Conservation (phyloP, 140 eudicot genomes). For the Bidens hawaiensis region DNA sequence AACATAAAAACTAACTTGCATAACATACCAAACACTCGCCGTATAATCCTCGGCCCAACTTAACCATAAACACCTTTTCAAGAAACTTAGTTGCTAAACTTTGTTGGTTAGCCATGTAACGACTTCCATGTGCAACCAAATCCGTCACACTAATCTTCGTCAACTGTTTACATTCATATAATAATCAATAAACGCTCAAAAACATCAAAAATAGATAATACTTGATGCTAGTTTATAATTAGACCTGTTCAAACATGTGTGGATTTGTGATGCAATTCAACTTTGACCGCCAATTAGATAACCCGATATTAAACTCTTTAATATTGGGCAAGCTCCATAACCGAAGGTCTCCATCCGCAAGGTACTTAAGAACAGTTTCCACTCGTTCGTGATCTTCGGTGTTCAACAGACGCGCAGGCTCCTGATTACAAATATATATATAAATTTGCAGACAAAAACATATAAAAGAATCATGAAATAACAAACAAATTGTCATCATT, state of each 20-base stretch:
- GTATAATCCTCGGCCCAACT: conserved; percentile 77
- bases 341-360: conserved; percentile 73
- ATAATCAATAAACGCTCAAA: neutral
- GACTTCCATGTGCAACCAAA: conserved; percentile 53
- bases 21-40: conserved; percentile 81
- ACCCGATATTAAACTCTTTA: conserved; percentile 65
- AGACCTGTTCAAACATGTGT: conserved; percentile 69
- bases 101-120: conserved; percentile 37
- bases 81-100: conserved; percentile 49
- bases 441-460: neutral
- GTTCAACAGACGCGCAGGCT: conserved; percentile 31
- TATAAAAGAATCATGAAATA: neutral
- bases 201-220: neutral
- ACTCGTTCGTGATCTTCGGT: conserved; percentile 50
- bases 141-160: conserved; percentile 39
- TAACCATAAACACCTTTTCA: conserved; percentile 55
- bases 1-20: neutral
- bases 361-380: conserved; percentile 58
- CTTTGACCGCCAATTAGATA: conserved; percentile 67
- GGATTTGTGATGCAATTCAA: conserved; percentile 81
- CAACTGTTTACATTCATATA: conserved; percentile 41
- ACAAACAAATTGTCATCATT: neutral
- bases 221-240: neutral
- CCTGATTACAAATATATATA: conserved; percentile 31
- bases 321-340: conserved; percentile 53